Conservation (phyloP, 805 yeast species). For the Zygosaccharomyces rouxii region DNA sequence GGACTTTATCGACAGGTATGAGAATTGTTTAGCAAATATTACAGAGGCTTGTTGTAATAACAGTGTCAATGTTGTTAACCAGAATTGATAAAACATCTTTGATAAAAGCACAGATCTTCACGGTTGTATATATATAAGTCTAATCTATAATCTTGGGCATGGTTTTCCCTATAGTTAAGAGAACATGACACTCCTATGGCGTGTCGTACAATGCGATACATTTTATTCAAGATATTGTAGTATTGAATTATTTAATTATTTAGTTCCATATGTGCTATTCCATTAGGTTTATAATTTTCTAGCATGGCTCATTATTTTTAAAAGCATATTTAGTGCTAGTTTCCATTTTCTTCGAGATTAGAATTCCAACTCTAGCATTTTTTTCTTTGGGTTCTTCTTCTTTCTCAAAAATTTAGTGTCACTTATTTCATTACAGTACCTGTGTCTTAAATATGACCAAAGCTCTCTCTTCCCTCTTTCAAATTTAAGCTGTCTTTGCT, state of each 20-base stretch:
- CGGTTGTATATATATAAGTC: neutral
- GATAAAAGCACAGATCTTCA: neutral
- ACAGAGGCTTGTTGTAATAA: constrained; percentile 8
- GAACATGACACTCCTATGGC: neutral
- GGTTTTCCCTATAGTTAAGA: constrained; percentile 1
- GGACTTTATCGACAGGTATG: constrained; percentile 17
- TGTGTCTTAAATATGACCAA: neutral
- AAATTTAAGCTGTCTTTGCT: neutral
- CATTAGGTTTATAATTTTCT: neutral
- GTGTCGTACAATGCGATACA: neutral
- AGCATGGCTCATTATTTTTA: neutral
- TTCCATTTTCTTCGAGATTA: neutral
- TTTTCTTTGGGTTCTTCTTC: neutral
- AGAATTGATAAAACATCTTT: neutral
- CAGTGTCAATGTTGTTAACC: neutral
- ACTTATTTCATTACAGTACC: neutral
- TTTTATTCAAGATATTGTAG: neutral
- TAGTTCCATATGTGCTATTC: neutral
- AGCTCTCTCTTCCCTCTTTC: neutral
- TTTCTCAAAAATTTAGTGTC: neutral
- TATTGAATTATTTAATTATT: neutral
- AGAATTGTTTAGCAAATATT: constrained; percentile 6
- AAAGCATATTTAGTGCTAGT: too few relatives aligned
- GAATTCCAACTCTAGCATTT: neutral
- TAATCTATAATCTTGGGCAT: neutral